Evolutionary conservation across 176 grass and related monocot species (phyloP), one percentile per base, ranked within the genome.

Genomic region (Phragmites australis): DNA sequence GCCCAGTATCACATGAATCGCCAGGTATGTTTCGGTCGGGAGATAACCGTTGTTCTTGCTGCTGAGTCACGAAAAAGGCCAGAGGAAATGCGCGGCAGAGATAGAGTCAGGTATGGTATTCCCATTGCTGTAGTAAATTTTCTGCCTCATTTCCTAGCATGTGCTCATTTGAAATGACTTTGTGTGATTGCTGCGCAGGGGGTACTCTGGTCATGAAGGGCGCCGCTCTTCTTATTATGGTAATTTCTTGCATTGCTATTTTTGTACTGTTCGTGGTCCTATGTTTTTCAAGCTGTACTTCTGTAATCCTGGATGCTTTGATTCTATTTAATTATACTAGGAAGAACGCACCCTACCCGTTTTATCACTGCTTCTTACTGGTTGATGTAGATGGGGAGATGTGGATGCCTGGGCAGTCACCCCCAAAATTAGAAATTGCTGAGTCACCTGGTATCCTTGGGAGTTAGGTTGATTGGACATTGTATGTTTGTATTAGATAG

Each of bases 1-100:
- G 96, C 96, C 29, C 96, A 98, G 60, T 94, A 94, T 87, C 96
- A 94, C 84, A 98, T 98, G 96, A 98, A 98, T 78, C 86, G 88
- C 65, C 92, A 98, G 79, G 81, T 98, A 21, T 89, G 94, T 44
- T 87, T 87, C 41, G 92, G 96, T 76, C 87, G 96, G 46, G 96
- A 98, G 61, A 93, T 98, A 85, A 93, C 96, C 47, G 96, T 98
- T 46, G 96, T 98, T 83, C 84, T 98, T 81, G 96, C 96, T 83
- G 90, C 96, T 45, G 90, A 98, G 44, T 91, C 89, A 4, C 83
- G 96, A 76, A 98, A 98, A 82, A 90, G 92, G 53, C 96, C 96
- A 71, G 96, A 98, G 9, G 92, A 98, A 14, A 98, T 98, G 96
- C 90, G 90, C 53, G 81, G 4, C 68, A 94, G 96, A 85, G 15